Evolutionary conservation across 495 filamentous ascomycete species (phyloP), one percentile per base, ranked within the genome.

Genomic region (Lasiosphaeria ovina): DNA sequence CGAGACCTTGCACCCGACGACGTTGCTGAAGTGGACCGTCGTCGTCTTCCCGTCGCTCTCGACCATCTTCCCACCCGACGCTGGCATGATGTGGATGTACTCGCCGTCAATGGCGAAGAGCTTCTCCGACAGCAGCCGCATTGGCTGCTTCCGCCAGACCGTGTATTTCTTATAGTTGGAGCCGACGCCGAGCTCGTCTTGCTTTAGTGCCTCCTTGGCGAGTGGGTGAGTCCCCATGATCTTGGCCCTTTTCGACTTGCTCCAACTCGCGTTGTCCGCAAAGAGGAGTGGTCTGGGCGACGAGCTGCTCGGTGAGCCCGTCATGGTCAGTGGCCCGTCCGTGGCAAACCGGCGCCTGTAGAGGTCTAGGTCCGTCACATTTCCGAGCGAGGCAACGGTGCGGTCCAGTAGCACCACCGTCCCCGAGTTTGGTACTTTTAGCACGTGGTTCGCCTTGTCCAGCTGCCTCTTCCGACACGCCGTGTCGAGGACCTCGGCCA

Each of bases 31-130:
- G 58, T 92, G 91, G 53, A 98, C 89, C 35, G 91, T 92, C 11
- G 91, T 91, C 16, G 90, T 91, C 75, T 97, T 98, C 17, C 83
- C 81, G 75, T 80, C 86, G 0, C 82, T 85, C 38, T 85, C 83
- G 35, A 81, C 79, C 54, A 80, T 74, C 65, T 84, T 85, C 36
- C 81, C 81, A 34, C 78, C 75, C 4, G 81, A 81, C 0, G 80
- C 79, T 4, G 94, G 92, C 80, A 96, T 88, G 64, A 98, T 92
- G 73, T 97, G 94, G 70, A 98, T 84, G 66, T 96, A 97, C 70
- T 98, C 94, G 50, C 91, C 91, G 69, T 98, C 94, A 62, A 98
- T 91, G 6, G 89, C 88, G 33, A 98, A 79, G 12, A 95, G 85
- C 44, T 89, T 86, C 68, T 91, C 86, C 4, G 90, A 86, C 40